Evolutionary conservation across 1,139 yeast genomes (phyloP).

Genomic region (Saccharomyces pastorianus): DNA sequence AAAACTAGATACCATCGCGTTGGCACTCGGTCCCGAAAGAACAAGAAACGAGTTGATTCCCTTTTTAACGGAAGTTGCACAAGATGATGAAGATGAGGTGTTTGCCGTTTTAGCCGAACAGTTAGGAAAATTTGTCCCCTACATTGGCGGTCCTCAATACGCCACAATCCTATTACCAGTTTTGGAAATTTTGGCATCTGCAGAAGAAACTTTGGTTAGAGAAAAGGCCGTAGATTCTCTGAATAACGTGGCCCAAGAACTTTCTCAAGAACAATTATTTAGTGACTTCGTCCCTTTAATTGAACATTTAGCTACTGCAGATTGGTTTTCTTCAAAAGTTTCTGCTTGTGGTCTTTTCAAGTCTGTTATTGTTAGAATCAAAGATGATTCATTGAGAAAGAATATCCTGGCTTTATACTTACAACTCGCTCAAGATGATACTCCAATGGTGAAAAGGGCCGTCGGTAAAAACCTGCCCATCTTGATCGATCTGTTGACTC

Average conservation of each 20-base stretch:
- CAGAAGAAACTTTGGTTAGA: conserved; percentile 96
- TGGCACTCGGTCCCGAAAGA: conserved; percentile 91
- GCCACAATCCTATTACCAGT: conserved; percentile 75
- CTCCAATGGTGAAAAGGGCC: conserved; percentile 96
- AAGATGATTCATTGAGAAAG: conserved; percentile 43
- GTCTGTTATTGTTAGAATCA: conserved; percentile 56
- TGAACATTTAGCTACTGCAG: conserved; percentile 71
- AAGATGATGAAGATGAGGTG: conserved; percentile 97
- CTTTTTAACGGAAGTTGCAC: conserved; percentile 82
- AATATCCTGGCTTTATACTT: conserved; percentile 60
- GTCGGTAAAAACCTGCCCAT: conserved; percentile 81
- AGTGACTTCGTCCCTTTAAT: conserved; percentile 67
- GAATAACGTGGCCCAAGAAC: conserved; percentile 57
- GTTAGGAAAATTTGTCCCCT: conserved; percentile 78
- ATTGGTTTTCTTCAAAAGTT: conserved; percentile 91
- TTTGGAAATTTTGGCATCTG: conserved; percentile 80
- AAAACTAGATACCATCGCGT: conserved; percentile 85
- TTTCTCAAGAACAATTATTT: conserved; percentile 60
- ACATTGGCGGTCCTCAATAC: conserved; percentile 76
- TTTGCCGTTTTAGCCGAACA: conserved; percentile 89
- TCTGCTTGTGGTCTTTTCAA: conserved; percentile 88
- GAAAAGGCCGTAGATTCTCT: conserved; percentile 89
- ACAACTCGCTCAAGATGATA: conserved; percentile 76
- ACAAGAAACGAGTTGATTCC: conserved; percentile 86
- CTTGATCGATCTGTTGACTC: conserved; percentile 52